Base-by-base conservation (phyloP, 352 stramenopile genomes). In the Globisporangium cystogenes region DNA sequence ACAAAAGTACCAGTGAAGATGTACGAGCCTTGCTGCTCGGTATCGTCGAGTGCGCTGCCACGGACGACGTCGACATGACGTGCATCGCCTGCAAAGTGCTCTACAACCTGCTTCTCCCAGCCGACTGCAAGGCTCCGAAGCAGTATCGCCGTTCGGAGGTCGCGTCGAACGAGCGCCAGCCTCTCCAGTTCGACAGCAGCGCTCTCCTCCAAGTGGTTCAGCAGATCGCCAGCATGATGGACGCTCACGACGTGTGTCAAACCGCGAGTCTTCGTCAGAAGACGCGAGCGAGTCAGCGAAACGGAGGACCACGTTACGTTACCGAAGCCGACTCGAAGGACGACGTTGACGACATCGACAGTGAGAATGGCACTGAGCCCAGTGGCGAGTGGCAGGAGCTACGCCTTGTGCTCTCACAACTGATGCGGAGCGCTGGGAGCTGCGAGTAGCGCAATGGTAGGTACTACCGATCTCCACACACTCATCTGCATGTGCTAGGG, bases 31-130 rank as follows among this genome's bases (percentile, higher is more conserved):
- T 82, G 31, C 57, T 96, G 11, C 51, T 75, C 1, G 67, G 64
- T 3, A 60, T 87, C 42, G 62, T 93, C 7, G 69, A 90, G 49
- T 76, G 64, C 51, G 76, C 78, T 0, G 83, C 67, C 0, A 53
- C 70, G 0, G 69, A 88, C 27, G 83, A 95, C 47, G 42, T 84
- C 7, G 70, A 82, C 8, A 85, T 95, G 74, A 77, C 74, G 37
- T 72, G 78, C 4, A 79, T 96, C n/a, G 71, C 77, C 1, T 82
- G 75, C 51, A 93, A 96, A 60, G 74, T 77, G 21, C 67, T 96
- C 2, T 92, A 85, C 65, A 96, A 96, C 49, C 48, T 96, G n/a
- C 54, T 91, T 21, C 39, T 88, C 33, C 41, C 20, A 12, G 21
- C 31, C 11, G 36, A 41, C 0, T 35, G 41, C 29, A 44, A 44